Evolutionary conservation across 345 rosid species (phyloP), one percentile per base, ranked within the genome.

Genomic region (Eucalyptus urophylla): DNA sequence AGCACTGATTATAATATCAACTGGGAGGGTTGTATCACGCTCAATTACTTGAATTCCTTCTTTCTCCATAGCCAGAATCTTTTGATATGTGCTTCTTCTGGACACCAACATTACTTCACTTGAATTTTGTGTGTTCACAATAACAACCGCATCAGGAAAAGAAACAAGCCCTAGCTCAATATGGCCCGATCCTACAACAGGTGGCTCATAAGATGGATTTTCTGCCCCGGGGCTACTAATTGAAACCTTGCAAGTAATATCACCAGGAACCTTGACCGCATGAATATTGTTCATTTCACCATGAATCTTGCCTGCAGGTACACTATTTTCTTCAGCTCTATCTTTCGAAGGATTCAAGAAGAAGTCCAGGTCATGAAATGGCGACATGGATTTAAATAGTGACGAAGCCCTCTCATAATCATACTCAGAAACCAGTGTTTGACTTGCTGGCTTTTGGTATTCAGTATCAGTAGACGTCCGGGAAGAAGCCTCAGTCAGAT

Each of bases 51-150:
- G 98, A 90, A 90, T 90, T 90, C 98, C 98, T 90, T 91, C 94
- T 93, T 95, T 95, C 94, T 98, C 99, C 94, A 94, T 90, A 86
- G 95, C 97, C 89, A 98, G 94, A 90, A 98, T 92, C 92, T 92
- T 97, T 83, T 96, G 96, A 89, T 98, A 96, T 31, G 97, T 93
- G 89, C 95, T 92, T 95, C 99, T 95, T 93, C 98, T 94, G 88
- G 98, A 96, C 87, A 95, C 91, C 89, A 96, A 95, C 99, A 95
- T 96, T 92, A 94, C 99, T 91, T 95, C 96, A 47, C 94, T 96
- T 90, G 93, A 87, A 93, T 87, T 93, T 92, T 94, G 96, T 87
- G 98, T 95, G 93, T 98, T 97, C 92, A 96, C 95, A 87, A 98
- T 89, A 90, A 97, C 90, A 62, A 94, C 92, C 13, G 90, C 90